These are phyloP conservation scores for Cyberlindnera galapagoensis DNA, from an alignment of 805 yeast genomes.

Conservation along the genomic window DNA sequence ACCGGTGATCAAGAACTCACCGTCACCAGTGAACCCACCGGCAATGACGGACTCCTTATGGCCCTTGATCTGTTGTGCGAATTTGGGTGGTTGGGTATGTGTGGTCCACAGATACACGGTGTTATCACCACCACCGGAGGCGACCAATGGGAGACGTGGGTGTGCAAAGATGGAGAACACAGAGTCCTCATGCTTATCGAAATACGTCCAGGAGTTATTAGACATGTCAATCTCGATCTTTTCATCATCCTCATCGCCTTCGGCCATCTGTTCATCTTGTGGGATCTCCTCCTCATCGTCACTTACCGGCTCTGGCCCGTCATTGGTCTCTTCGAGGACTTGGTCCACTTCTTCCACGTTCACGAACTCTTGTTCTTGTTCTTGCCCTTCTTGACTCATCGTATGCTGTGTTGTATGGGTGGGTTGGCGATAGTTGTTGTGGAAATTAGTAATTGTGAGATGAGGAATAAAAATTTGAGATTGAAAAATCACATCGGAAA, in stretches of 20 bases:
- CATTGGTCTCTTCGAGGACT: constrained; percentile 25
- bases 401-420: too few species aligned
- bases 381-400: constrained; percentile 10
- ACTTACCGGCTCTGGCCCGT: constrained; percentile 23
- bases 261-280: constrained; percentile 32
- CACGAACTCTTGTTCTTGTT: constrained; percentile 30
- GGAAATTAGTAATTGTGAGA: constrained; percentile 2
- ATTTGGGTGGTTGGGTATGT: constrained; percentile 75
- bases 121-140: constrained; percentile 95
- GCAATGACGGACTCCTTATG: constrained; percentile 85
- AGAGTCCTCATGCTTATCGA: constrained; percentile 87
- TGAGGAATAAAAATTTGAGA: constrained; percentile 1
- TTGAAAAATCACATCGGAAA: not conserved
- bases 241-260: constrained; percentile 34
- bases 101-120: constrained; percentile 89
- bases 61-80: constrained; percentile 69
- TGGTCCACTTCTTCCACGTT: constrained; percentile 39
- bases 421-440: too few species aligned
- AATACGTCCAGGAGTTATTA: constrained; percentile 84
- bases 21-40: constrained; percentile 80
- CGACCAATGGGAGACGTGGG: constrained; percentile 77
- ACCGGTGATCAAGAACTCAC: constrained; percentile 75
- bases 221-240: constrained; percentile 76
- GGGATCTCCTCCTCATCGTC: constrained; percentile 26
- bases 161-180: constrained; percentile 77